Evolutionary conservation across 331 rosid genomes (phyloP), one percentile per base, ranked within the genome.

Genomic region (Quercus phellos): DNA sequence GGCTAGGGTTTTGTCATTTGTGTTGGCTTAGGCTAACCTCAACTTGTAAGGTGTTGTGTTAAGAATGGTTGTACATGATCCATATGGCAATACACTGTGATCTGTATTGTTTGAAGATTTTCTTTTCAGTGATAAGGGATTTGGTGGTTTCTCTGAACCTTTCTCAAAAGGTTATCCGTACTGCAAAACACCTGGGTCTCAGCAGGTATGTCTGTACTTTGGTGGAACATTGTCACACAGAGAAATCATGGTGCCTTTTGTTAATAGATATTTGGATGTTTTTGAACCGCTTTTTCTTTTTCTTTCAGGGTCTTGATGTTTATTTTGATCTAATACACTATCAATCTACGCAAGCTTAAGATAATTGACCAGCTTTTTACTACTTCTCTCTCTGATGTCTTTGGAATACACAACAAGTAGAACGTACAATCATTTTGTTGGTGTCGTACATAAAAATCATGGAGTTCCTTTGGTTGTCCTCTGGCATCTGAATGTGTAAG

Each of bases 161-260:
- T 74, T 79, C 63, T 75, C 26, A 6, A 13, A 26, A 13, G 72
- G 73, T 68, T 22, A 77, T 72, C 74, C 80, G 87, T 78, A 85
- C 90, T 59, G 42, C 80, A 26, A 70, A 53, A 9, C 42, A 34
- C 53, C 79, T 76, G 84, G 51, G 76, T 54, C 75, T 79, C 63
- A 58, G 68, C 73, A 68, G 63, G 64, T 72, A 75, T 82, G 85
- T 82, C 87, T 82, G 84, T 84, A 82, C 83, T 77, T 66, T 74
- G 83, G 80, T 72, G 80, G 73, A 82, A n/a, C 78, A 79, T 78
- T 79, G 53, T 77, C 68, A 83, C 83, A 14, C 16, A 16, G 16
- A 55, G 35, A 69, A 76, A 80, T 72, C 73, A 70, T 70, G 80
- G 10, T 74, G 75, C 80, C 79, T 87, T 87, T 79, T 24, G 72